Percentiles rank a stretch among this genome's conserved stretches.
phyloP scores from a whole-genome alignment of 352 stramenopile species.

The Phytopythium ostracodes region DNA sequence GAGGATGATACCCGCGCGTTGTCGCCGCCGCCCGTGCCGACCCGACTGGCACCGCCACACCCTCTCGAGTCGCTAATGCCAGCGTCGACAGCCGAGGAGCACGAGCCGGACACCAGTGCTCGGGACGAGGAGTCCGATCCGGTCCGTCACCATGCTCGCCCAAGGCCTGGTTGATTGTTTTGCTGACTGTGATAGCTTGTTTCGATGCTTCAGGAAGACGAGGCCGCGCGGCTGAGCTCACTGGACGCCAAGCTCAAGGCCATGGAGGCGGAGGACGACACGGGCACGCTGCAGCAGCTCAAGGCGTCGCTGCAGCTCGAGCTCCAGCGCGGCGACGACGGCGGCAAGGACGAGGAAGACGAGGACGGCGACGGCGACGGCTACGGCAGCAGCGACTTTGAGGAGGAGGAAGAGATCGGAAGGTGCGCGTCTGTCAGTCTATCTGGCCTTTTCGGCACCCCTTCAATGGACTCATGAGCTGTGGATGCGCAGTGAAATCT shows the following conservation, averaged over 20 bases:
- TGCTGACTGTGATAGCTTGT: background rate
- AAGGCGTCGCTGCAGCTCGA: conserved; percentile 67
- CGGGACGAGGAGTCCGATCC: conserved; percentile 59
- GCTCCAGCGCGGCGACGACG: conserved; percentile 26
- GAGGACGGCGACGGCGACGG: conserved; percentile 42
- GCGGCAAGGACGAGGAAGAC: conserved; percentile 14
- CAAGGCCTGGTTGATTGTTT: background rate
- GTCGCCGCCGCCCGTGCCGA: conserved; percentile 23
- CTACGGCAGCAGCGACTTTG: conserved; percentile 83
- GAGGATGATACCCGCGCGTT: conserved; percentile 19
- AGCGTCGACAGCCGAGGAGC: background rate
- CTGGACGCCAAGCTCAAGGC: conserved; percentile 77
- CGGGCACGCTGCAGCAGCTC: conserved; percentile 69
- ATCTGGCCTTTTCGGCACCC: background rate
- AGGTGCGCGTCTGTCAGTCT: conserved; percentile 30
- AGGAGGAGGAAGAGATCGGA: conserved; percentile 70
- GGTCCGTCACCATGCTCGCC: conserved; percentile 14
- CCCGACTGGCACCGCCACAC: background rate
- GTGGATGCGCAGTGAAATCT: conserved; percentile 37
- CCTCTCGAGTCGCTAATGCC: background rate
- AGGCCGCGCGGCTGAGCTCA: conserved; percentile 51
- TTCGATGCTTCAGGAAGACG: conserved; percentile 25
- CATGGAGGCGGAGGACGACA: conserved; percentile 84
- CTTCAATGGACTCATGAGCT: background rate
- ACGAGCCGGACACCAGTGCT: conserved; percentile 6